Evolutionary conservation across 2,329 filamentous ascomycete species (phyloP).

Genomic region (Microsporum canis): DNA sequence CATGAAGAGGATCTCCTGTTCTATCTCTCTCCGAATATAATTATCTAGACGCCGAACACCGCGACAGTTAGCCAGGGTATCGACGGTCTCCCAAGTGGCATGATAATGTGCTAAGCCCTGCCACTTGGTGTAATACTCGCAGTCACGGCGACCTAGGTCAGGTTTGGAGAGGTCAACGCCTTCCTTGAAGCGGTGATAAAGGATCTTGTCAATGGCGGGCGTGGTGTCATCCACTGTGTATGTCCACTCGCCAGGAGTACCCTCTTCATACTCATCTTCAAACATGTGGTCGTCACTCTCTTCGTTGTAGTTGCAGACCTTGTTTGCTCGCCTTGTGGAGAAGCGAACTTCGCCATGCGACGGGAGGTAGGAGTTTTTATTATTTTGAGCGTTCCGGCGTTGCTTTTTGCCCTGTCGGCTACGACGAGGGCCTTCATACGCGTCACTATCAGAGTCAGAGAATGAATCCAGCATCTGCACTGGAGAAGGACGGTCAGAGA

Average conservation of each 20-base stretch:
- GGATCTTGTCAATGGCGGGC: slow-evolving; percentile 79
- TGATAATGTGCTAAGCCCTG: slow-evolving; percentile 90
- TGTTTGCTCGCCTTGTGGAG: slow-evolving; percentile 74
- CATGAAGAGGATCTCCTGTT: slow-evolving; percentile 65
- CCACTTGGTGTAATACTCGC: slow-evolving; percentile 92
- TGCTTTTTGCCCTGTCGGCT: slow-evolving; percentile 61
- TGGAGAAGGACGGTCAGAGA: slow-evolving; percentile 33
- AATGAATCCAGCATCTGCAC: slow-evolving; percentile 47
- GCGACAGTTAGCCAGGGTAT: slow-evolving; percentile 61
- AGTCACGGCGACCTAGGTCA: slow-evolving; percentile 50
- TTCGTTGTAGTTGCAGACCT: slow-evolving; percentile 58
- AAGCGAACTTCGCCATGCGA: slow-evolving; percentile 74
- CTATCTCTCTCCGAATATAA: slow-evolving; percentile 75
- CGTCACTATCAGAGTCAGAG: slow-evolving; percentile 56
- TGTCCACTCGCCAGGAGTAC: slow-evolving; percentile 59
- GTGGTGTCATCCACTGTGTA: slow-evolving; percentile 58
- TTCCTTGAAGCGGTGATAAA: slow-evolving; percentile 72
- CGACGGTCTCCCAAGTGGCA: slow-evolving; percentile 83
- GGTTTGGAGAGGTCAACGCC: slow-evolving; percentile 39
- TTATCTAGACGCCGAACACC: slow-evolving; percentile 88
- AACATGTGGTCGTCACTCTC: slow-evolving; percentile 50
- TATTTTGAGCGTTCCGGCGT: slow-evolving; percentile 56
- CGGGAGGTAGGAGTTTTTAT: slow-evolving; percentile 51
- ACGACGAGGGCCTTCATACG: slow-evolving; percentile 65
- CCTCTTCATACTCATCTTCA: slow-evolving; percentile 46